A percentile compares a stretch with the other conserved stretches of the same genome.
Evolutionary conservation across 169 alveolate genomes (phyloP).

Genomic region (Plasmodium adleri): DNA sequence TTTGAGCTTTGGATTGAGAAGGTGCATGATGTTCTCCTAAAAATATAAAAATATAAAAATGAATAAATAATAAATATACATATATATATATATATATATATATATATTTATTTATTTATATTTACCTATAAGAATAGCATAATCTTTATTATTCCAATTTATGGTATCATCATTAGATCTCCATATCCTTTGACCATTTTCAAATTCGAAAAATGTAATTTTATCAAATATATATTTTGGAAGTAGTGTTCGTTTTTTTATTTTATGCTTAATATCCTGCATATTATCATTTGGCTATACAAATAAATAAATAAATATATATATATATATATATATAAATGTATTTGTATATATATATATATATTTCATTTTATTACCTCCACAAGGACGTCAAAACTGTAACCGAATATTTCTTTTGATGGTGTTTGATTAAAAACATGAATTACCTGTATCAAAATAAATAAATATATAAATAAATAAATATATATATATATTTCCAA

Average conservation of each 20-base stretch:
- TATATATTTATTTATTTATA: background rate
- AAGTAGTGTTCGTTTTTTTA: slow-evolving; percentile 61
- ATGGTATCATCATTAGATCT: slow-evolving; percentile 72
- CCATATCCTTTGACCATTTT: slow-evolving; percentile 76
- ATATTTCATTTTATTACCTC: slow-evolving; percentile 20
- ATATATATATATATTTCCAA: background rate
- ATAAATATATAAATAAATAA: slow-evolving; percentile 2
- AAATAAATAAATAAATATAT: slow-evolving; percentile 5
- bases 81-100: slow-evolving; percentile 4
- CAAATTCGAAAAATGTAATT: slow-evolving; percentile 73
- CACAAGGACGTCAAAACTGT: slow-evolving; percentile 73
- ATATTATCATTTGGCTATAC: slow-evolving; percentile 69
- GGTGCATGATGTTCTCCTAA: slow-evolving; percentile 74
- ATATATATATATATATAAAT: background rate
- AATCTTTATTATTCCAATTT: slow-evolving; percentile 69
- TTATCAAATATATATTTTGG: slow-evolving; percentile 74
- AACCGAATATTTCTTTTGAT: slow-evolving; percentile 71
- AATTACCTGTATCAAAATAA: slow-evolving; percentile 35
- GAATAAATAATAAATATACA: background rate
- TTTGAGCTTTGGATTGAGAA: slow-evolving; percentile 71
- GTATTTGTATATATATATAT: background rate
- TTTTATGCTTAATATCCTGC: slow-evolving; percentile 61
- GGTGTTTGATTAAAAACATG: slow-evolving; percentile 76
- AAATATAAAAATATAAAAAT: slow-evolving; percentile 5
- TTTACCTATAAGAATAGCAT: slow-evolving; percentile 68